Evolutionary conservation across 2,329 filamentous ascomycete genomes (phyloP).

Genomic region (Davidsoniella australis): DNA sequence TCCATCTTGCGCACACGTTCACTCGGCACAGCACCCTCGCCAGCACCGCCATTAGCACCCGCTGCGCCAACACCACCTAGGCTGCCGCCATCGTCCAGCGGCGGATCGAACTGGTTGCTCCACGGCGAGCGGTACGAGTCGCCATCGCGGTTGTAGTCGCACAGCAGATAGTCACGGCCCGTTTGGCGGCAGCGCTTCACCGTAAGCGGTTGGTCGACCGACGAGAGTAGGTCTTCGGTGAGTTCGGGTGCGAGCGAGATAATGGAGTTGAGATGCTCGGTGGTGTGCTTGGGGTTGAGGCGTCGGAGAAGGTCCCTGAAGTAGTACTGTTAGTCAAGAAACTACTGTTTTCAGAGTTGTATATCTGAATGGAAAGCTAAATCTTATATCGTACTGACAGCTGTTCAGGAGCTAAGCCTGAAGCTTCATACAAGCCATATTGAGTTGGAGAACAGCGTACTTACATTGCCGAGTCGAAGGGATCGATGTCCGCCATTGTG

Average conservation of each 20-base stretch:
- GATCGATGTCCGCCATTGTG: constrained; percentile 38
- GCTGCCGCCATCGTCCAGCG: constrained; percentile 47
- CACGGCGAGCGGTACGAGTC: constrained; percentile 97
- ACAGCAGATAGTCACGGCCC: constrained; percentile 89
- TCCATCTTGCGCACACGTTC: constrained; percentile 90
- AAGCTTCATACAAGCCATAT: too few relatives aligned
- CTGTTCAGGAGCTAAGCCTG: too few relatives aligned
- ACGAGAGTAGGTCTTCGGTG: constrained; percentile 92
- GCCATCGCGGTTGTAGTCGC: constrained; percentile 98
- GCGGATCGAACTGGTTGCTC: constrained; percentile 96
- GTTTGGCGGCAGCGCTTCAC: constrained; percentile 74
- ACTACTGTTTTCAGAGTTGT: background rate
- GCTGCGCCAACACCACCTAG: constrained; percentile 26
- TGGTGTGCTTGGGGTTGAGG: constrained; percentile 84
- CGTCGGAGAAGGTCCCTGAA: constrained; percentile 89
- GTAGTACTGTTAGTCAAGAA: constrained; percentile 6
- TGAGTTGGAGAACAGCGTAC: constrained; percentile 17
- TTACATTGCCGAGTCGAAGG: constrained; percentile 63
- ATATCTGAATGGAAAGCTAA: too few relatives aligned
- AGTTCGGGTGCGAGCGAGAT: constrained; percentile 79
- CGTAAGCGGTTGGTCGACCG: constrained; percentile 86
- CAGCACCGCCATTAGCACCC: constrained; percentile 37
- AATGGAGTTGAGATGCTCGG: constrained; percentile 73
- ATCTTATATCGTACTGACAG: too few relatives aligned
- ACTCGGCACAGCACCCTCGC: constrained; percentile 72